Conservation (phyloP, 371 early-diverging fungal species). For the Rhizomucor miehei region DNA sequence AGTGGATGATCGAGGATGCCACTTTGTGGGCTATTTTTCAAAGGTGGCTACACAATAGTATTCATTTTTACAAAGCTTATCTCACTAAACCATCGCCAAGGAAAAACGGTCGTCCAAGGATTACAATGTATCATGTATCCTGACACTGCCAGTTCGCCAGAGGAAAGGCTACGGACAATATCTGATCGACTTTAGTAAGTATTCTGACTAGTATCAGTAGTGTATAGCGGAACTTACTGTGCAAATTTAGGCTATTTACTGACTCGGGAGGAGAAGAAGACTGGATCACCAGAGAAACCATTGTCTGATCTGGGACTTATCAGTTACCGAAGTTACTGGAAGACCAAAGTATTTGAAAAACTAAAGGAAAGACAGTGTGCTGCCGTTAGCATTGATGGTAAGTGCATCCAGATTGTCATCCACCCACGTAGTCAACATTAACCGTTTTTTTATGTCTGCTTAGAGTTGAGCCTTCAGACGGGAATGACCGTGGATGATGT, state of each 20-base stretch:
- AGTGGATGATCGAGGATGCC: conserved; percentile 75
- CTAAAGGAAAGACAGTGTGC: conserved; percentile 24
- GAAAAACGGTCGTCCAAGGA: conserved; percentile 91
- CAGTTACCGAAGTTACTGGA: conserved; percentile 92
- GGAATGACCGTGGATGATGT: conserved; percentile 73
- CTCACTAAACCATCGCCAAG: conserved; percentile 17
- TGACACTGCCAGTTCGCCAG: conserved; percentile 96
- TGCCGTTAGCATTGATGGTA: conserved; percentile 47
- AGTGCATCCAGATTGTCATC: background rate
- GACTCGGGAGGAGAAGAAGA: conserved; percentile 81
- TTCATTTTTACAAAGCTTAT: too few relatives aligned
- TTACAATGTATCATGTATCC: conserved; percentile 98
- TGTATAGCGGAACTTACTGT: background rate
- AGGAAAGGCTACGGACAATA: conserved; percentile 98
- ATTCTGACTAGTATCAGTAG: too few relatives aligned
- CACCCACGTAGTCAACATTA: background rate
- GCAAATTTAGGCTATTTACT: conserved; percentile 75
- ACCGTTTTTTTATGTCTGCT: background rate
- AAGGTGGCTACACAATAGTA: conserved; percentile 60
- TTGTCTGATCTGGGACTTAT: conserved; percentile 97
- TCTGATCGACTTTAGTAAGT: conserved; percentile 93
- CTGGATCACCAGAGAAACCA: conserved; percentile 98
- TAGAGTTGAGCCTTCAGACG: conserved; percentile 57
- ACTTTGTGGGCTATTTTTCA: conserved; percentile 99
- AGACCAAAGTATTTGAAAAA: conserved; percentile 32